Evolutionary conservation across 805 yeast genomes (phyloP).

Genomic region (Wickerhamomyces kurtzmanii): DNA sequence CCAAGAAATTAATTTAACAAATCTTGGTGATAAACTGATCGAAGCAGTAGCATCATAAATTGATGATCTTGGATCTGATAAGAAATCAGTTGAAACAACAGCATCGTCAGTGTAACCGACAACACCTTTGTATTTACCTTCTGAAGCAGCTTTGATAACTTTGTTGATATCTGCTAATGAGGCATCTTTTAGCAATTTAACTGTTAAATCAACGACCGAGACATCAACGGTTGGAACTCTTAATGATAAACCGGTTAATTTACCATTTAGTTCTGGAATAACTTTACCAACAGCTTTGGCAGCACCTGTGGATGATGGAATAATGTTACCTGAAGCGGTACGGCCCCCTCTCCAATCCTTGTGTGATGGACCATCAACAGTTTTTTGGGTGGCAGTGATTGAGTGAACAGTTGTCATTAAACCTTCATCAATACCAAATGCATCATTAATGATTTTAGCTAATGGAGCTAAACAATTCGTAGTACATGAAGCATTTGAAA

Average conservation of each 20-base stretch:
- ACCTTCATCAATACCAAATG: constrained; percentile 63
- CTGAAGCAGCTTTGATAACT: constrained; percentile 48
- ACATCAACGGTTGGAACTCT: constrained; percentile 71
- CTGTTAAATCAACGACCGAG: constrained; percentile 64
- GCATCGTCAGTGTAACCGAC: constrained; percentile 64
- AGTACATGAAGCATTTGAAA: constrained; percentile 68
- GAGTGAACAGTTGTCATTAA: constrained; percentile 71
- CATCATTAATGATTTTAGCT: constrained; percentile 59
- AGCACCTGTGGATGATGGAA: constrained; percentile 71
- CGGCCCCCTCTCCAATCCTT: constrained; percentile 80
- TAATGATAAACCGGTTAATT: constrained; percentile 65
- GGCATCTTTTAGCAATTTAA: constrained; percentile 46
- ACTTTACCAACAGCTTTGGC: constrained; percentile 73
- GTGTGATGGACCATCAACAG: constrained; percentile 71
- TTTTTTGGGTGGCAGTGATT: constrained; percentile 64
- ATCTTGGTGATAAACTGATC: constrained; percentile 59
- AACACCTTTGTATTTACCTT: constrained; percentile 52
- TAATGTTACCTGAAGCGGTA: constrained; percentile 68
- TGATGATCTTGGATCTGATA: constrained; percentile 51
- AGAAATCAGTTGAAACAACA: constrained; percentile 63
- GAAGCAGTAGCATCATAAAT: constrained; percentile 65
- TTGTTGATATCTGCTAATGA: constrained; percentile 57
- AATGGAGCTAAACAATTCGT: constrained; percentile 70
- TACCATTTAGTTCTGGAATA: constrained; percentile 62
- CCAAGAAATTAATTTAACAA: constrained; percentile 65